A percentile compares a stretch with the other conserved stretches of the same genome.
These are phyloP conservation scores for Kokia cookei DNA, from an alignment of 441 rosid genomes.

Conservation along the genomic window DNA sequence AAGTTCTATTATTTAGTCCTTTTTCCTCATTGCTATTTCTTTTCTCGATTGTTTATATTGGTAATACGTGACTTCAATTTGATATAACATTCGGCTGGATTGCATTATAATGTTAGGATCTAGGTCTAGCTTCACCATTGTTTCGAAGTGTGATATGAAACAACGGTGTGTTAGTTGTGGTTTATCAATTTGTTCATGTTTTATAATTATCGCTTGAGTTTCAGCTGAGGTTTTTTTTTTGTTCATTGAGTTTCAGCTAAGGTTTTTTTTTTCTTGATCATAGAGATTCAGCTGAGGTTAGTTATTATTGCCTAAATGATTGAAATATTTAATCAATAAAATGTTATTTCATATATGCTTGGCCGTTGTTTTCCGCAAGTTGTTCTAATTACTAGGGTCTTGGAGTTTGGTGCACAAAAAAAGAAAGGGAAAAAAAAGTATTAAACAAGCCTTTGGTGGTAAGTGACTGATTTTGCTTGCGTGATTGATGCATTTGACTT, in stretches of 20 bases:
- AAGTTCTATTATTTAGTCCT: background rate
- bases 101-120: background rate
- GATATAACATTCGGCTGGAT: background rate
- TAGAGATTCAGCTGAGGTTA: background rate
- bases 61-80: background rate
- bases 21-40: background rate
- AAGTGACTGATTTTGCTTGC: background rate
- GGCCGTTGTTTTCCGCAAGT: background rate
- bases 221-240: background rate
- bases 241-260: background rate
- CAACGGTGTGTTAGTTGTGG: background rate
- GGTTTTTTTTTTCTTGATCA: background rate
- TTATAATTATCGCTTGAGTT: background rate
- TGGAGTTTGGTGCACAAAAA: background rate
- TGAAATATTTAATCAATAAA: background rate
- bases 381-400: background rate
- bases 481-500: background rate
- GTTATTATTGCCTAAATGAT: background rate
- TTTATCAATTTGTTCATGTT: background rate
- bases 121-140: background rate
- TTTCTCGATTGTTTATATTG: background rate
- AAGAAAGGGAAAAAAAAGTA: background rate
- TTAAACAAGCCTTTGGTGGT: background rate
- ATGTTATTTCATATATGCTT: background rate
- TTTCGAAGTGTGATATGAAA: background rate